Conservation (phyloP, 2,329 filamentous ascomycete species). For the Aspergillus cejpii region DNA sequence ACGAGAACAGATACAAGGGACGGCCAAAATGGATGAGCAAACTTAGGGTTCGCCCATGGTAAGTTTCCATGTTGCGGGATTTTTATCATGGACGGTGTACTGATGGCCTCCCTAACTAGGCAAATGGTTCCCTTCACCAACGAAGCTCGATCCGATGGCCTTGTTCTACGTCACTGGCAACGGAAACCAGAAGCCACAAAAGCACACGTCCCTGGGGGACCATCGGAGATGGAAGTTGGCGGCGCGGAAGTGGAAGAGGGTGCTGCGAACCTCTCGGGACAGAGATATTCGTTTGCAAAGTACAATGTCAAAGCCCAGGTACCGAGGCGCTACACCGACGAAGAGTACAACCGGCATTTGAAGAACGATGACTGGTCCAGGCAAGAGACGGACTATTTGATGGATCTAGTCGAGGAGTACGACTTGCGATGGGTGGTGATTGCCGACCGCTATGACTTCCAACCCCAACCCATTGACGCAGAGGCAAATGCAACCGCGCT, state of each 20-base stretch:
- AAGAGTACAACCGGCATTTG: conserved; percentile 73
- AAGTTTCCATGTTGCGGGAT: conserved; percentile 19
- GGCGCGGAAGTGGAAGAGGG: conserved; percentile 36
- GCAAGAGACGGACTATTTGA: conserved; percentile 88
- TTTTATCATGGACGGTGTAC: conserved; percentile 47
- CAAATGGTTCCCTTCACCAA: conserved; percentile 67
- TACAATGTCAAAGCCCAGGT: conserved; percentile 77
- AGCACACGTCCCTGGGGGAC: conserved; percentile 32
- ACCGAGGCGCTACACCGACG: conserved; percentile 70
- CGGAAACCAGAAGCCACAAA: conserved; percentile 51
- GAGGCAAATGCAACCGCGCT: conserved; percentile 29
- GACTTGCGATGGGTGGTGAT: conserved; percentile 88
- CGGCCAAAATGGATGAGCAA: conserved; percentile 45
- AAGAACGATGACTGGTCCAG: conserved; percentile 75
- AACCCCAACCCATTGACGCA: conserved; percentile 24
- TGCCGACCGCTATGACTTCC: conserved; percentile 81
- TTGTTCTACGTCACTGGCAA: conserved; percentile 76
- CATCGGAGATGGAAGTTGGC: conserved; percentile 32
- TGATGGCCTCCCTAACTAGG: conserved; percentile 48
- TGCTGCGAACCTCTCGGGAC: conserved; percentile 31
- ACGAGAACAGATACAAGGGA: conserved; percentile 49
- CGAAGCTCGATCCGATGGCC: conserved; percentile 63
- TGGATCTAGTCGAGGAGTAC: conserved; percentile 66
- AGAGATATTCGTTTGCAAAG: conserved; percentile 64
- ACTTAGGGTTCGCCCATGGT: conserved; percentile 41